phyloP scores from a whole-genome alignment of 2,329 filamentous ascomycete genomes.

The Ceratocystis ficicola region DNA sequence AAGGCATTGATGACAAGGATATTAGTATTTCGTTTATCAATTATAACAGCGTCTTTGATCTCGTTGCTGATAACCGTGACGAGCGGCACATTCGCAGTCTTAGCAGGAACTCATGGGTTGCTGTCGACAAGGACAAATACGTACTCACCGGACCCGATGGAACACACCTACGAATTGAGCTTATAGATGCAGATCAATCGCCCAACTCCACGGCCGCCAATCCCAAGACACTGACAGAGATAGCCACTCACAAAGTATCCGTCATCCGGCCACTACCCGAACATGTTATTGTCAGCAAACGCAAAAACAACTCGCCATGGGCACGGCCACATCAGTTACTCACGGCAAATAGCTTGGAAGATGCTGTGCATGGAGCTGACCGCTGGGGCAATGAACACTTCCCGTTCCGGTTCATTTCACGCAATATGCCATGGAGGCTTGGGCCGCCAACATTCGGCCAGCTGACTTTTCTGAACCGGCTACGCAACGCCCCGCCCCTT shows the following conservation, averaged over 20 bases:
- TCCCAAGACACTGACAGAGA: neutral
- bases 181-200: slow-evolving; percentile 32
- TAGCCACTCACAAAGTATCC: neutral
- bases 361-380: slow-evolving; percentile 75
- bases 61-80: slow-evolving; percentile 68
- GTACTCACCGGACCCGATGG: slow-evolving; percentile 55
- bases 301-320: neutral
- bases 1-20: neutral
- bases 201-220: slow-evolving; percentile 28
- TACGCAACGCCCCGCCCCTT: slow-evolving; percentile 36
- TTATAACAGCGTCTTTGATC: slow-evolving; percentile 82
- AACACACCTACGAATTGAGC: slow-evolving; percentile 46
- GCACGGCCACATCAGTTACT: slow-evolving; percentile 57
- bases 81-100: slow-evolving; percentile 68
- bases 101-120: slow-evolving; percentile 72
- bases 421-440: slow-evolving; percentile 57
- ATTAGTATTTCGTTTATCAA: slow-evolving; percentile 63
- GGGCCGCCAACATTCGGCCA: slow-evolving; percentile 52
- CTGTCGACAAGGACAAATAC: slow-evolving; percentile 56
- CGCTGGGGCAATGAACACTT: slow-evolving; percentile 59
- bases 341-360: slow-evolving; percentile 50
- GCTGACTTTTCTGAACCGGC: slow-evolving; percentile 57
- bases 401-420: slow-evolving; percentile 53
- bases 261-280: neutral
- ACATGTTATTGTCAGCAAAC: neutral